Conservation (phyloP, 2,329 filamentous ascomycete species). For the Scedosporium apiospermum region DNA sequence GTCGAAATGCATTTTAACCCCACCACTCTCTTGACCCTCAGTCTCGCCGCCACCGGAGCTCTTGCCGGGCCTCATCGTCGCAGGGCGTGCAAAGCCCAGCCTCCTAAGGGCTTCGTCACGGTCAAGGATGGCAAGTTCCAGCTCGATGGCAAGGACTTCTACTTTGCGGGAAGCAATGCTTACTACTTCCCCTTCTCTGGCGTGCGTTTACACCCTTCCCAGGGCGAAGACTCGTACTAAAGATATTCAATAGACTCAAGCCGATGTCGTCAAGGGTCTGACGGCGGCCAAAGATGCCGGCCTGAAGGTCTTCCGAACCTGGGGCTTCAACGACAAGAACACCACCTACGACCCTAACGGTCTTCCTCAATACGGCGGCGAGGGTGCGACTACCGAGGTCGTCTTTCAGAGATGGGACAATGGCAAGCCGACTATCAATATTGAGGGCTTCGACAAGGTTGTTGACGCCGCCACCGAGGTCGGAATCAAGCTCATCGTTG, state of each 20-base stretch:
- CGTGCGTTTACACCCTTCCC: constrained; percentile 20
- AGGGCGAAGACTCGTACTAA: not conserved
- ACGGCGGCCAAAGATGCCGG: constrained; percentile 36
- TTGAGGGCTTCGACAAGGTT: constrained; percentile 39
- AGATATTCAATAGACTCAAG: constrained; percentile 26
- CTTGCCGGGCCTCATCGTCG: not conserved
- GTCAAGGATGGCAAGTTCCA: constrained; percentile 39
- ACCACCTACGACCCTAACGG: constrained; percentile 32
- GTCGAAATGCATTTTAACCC: not conserved
- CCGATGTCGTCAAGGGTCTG: constrained; percentile 35
- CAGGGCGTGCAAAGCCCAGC: not conserved
- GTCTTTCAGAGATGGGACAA: constrained; percentile 38
- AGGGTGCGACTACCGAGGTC: constrained; percentile 32
- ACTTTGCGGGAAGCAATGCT: constrained; percentile 48
- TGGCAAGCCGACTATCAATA: constrained; percentile 30
- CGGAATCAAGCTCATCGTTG: constrained; percentile 42
- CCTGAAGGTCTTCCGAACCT: constrained; percentile 44
- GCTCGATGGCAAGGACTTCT: constrained; percentile 44
- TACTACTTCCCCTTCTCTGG: constrained; percentile 47
- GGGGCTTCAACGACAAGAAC: constrained; percentile 50
- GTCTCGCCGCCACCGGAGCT: constrained; percentile 1
- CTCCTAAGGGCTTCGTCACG: constrained; percentile 33
- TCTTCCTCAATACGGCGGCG: constrained; percentile 41
- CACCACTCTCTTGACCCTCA: constrained; percentile 1
- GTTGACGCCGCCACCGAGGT: constrained; percentile 37